Evolutionary conservation across 495 filamentous ascomycete species (phyloP), one percentile per base, ranked within the genome.

Genomic region (Clavariopsis aquatica): DNA sequence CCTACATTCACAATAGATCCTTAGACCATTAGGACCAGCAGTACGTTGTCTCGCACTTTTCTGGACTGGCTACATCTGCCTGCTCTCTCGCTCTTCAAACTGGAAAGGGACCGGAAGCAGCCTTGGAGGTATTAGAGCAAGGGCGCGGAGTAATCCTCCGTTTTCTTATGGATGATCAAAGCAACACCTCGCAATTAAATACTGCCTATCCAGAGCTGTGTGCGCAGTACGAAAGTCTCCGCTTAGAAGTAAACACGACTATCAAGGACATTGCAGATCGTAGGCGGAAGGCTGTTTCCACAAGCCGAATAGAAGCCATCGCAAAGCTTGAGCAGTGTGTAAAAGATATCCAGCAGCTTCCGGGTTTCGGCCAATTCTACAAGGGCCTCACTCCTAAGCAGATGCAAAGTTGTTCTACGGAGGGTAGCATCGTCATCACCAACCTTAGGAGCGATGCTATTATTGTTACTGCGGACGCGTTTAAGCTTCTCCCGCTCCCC

Each of bases 141-240:
- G 69, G 68, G 23, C 69, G 69, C 15, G 57, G 52, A 29, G 54
- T 70, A 3, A 66, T 71, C 38, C 28, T 67, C 22, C 28, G 62
- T 26, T 52, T 53, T 23, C 56, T 66, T 52, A 49, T 63, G 12
- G 57, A 68, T 46, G 63, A 59, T 29, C 62, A 57, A 49, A 72
- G 62, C 26, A 53, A 68, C 46, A 54, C 49, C 27, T 64, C 63
- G 8, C 19, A 54, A n/a, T 64, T 72, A n/a, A 49, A 58, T 24
- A 47, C 19, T 10, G 29, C 29, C 22, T 45, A 72, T 64, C 63
- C 69, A 2, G 52, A 55, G 29, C 9, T 55, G 52, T 34, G n/a
- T 2, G 29, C 29, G 2, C 52, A 34, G 55, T 70, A 57, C 56
- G 56, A 66, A 27, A 51, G 36, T 17, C 69, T 70, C 52, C 57